Evolutionary conservation across 2,329 filamentous ascomycete genomes (phyloP).

Genomic region (Colletotrichum sublineola): DNA sequence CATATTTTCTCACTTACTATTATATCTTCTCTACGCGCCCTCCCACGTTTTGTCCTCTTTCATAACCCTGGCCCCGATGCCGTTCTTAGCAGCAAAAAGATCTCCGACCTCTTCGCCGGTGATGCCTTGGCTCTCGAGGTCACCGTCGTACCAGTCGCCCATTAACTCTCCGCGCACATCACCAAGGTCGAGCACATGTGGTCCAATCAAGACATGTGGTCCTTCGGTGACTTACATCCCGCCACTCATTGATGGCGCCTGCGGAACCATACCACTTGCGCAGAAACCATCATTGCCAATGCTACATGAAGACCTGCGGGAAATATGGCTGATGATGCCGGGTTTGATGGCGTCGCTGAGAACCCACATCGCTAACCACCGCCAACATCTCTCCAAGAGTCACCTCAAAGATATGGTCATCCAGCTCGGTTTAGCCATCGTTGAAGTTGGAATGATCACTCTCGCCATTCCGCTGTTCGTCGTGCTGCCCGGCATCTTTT

Average conservation of each 20-base stretch:
- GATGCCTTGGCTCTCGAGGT: conserved; percentile 41
- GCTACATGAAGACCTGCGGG: conserved; percentile 45
- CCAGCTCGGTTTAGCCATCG: conserved; percentile 45
- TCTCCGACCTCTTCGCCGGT: conserved; percentile 33
- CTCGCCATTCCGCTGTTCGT: conserved; percentile 47
- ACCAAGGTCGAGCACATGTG: conserved; percentile 31
- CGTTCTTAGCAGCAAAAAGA: conserved; percentile 39
- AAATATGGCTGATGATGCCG: conserved; percentile 43
- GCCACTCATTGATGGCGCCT: conserved; percentile 52
- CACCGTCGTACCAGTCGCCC: conserved; percentile 40
- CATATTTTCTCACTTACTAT: neutral
- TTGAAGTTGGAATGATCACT: conserved; percentile 48
- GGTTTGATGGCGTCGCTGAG: conserved; percentile 45
- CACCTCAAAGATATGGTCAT: conserved; percentile 45
- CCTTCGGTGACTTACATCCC: conserved; percentile 52
- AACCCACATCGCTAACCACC: conserved; percentile 40
- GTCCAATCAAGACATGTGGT: conserved; percentile 37
- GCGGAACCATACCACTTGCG: conserved; percentile 50
- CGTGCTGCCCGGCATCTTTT: conserved; percentile 50
- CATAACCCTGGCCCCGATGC: conserved; percentile 31
- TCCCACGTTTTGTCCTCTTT: neutral
- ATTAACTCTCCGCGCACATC: conserved; percentile 30
- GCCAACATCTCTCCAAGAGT: conserved; percentile 41
- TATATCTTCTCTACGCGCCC: neutral
- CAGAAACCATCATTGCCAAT: conserved; percentile 45